Base-by-base conservation (phyloP, 2,329 filamentous ascomycete genomes). In the Truncatella angustata region DNA sequence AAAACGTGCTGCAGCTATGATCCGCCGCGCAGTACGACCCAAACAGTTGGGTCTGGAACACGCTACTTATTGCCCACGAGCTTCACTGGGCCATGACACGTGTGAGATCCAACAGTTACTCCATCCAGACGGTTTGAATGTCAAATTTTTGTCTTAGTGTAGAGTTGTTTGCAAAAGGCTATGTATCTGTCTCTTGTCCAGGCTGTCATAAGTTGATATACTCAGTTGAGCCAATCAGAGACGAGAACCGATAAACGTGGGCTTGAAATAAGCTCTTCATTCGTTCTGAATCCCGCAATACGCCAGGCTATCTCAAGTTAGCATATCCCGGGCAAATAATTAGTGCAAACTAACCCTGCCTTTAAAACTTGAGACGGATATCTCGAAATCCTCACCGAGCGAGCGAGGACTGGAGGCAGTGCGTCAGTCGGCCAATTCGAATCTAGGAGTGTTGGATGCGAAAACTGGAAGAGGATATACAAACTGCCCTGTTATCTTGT, bases 191-290 rank as follows among this genome's bases (percentile, higher is more conserved):
- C 40, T 43, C 24, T n/a, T 43, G 20, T 23, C 28, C 6, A 43
- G 28, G 20, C 24, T 12, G 40, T 24, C 40, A 23, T 43, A 28
- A 28, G 24, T 43, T 23, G 23, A 24, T 43, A 43, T 43, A 43
- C 20, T 43, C 4, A 26, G 2, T 3, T 5, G 23, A 10, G n/a
- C 43, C 43, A 46, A 46, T 35, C 43, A 46, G 26, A 46, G 5
- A 5, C 4, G n/a, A 21, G 7, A n/a, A 20, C 21, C 14, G 4
- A 28, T 32, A 46, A 46, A 46, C 43, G 43, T 46, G 43, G 26
- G 20, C 43, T 46, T 23, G 30, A 35, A 46, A 32, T 46, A 46
- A 46, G 43, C 43, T 46, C 43, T 26, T 28, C 26, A 46, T 46
- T 46, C 43, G 43, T 46, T 34, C 43, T 46, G 30, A 16, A 5